phyloP scores from a whole-genome alignment of 805 yeast species.

The Candida berthetii region DNA sequence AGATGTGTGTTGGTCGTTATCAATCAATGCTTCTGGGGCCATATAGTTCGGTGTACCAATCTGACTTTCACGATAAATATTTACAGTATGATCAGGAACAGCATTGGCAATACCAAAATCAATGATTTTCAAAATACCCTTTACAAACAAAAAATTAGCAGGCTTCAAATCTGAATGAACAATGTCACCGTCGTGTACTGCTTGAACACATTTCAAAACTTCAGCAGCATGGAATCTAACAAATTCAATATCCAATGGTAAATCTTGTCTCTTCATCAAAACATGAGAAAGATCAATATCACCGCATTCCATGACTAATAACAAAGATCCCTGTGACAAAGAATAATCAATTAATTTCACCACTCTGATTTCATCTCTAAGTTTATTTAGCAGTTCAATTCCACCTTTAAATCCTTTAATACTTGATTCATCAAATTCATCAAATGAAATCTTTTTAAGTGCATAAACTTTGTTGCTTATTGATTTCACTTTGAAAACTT shows the following conservation, averaged over 20 bases:
- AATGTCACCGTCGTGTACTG: constrained; percentile 82
- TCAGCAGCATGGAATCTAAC: constrained; percentile 77
- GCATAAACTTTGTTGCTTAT: constrained; percentile 62
- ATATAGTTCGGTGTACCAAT: constrained; percentile 95
- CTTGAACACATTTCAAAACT: constrained; percentile 72
- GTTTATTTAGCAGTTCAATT: constrained; percentile 61
- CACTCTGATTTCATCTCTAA: constrained; percentile 62
- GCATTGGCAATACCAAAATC: constrained; percentile 97
- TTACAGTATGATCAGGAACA: constrained; percentile 87
- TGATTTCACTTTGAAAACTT: constrained; percentile 74
- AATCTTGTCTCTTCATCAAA: constrained; percentile 45
- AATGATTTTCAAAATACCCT: constrained; percentile 79
- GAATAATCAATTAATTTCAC: constrained; percentile 73
- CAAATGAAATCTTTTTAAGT: constrained; percentile 73
- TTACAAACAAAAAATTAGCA: constrained; percentile 71
- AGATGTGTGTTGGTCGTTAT: constrained; percentile 30
- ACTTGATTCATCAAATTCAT: constrained; percentile 72
- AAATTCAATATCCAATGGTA: constrained; percentile 63
- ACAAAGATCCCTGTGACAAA: constrained; percentile 55
- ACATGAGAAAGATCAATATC: constrained; percentile 86
- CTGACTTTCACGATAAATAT: constrained; percentile 83
- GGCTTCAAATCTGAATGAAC: constrained; percentile 79
- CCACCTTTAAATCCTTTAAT: constrained; percentile 85
- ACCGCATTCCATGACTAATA: constrained; percentile 91
- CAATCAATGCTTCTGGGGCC: constrained; percentile 94